A percentile compares a stretch with the other conserved stretches of the same genome.
phyloP scores from a whole-genome alignment of 257 asterid genomes.

The Solanum medicagineum region DNA sequence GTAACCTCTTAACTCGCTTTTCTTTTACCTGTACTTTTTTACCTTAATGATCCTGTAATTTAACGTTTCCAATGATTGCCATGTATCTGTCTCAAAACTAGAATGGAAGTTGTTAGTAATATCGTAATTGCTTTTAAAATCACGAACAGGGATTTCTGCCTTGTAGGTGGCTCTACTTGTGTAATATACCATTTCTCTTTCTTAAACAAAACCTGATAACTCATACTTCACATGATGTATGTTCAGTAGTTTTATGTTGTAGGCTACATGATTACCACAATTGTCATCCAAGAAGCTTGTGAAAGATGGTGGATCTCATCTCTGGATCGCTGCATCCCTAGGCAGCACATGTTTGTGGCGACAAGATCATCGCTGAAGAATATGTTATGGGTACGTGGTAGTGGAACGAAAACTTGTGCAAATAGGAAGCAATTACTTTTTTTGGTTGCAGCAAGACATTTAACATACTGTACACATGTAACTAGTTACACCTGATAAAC shows the following conservation, averaged over 20 bases:
- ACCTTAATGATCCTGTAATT: background rate
- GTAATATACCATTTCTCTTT: background rate
- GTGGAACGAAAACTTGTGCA: background rate
- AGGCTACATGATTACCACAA: background rate
- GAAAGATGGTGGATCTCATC: background rate
- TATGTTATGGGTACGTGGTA: background rate
- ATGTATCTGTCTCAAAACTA: background rate
- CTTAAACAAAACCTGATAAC: background rate
- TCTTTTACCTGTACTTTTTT: background rate
- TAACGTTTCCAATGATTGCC: background rate
- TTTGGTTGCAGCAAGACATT: background rate
- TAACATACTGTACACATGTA: background rate
- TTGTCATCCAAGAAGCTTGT: background rate
- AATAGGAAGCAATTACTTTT: background rate
- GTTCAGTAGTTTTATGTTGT: background rate
- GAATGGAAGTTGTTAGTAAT: background rate
- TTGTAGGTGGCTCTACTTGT: background rate
- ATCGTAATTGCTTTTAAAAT: background rate
- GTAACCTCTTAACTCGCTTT: background rate
- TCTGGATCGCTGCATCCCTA: background rate
- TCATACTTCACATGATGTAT: background rate
- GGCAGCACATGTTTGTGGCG: background rate
- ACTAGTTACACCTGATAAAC: background rate
- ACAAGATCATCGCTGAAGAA: background rate
- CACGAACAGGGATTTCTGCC: background rate